These are phyloP conservation scores for Metroxylon sagu DNA, from an alignment of 176 grass and related monocot species.

Conservation along the genomic window DNA sequence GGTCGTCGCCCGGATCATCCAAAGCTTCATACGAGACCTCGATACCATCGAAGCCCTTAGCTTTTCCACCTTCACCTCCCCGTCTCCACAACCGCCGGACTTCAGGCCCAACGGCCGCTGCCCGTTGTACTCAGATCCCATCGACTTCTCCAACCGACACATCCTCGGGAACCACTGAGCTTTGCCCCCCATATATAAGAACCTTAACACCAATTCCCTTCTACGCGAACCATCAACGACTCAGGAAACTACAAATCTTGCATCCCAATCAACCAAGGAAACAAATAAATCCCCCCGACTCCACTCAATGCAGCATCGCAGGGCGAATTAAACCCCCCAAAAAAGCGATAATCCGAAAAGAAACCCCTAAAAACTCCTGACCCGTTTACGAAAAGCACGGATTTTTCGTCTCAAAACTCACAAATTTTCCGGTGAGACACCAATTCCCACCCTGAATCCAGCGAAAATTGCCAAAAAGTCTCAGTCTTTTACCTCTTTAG, in stretches of 20 bases:
- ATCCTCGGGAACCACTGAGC: slow-evolving; percentile 3
- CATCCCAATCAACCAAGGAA: no score
- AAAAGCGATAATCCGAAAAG: no score
- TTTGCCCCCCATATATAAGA: background rate
- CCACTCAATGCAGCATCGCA: slow-evolving; percentile 1
- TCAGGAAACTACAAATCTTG: no score
- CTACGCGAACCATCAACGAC: background rate
- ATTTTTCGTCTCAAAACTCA: no score
- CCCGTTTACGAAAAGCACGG: no score
- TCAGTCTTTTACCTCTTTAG: no score
- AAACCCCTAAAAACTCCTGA: no score
- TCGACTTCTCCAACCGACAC: slow-evolving; percentile 15
- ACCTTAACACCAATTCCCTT: background rate
- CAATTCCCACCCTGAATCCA: no score
- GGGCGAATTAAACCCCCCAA: background rate
- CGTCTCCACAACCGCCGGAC: background rate
- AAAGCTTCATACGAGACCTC: slow-evolving; percentile 59
- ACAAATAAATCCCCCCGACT: background rate
- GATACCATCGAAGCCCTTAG: slow-evolving; percentile 5
- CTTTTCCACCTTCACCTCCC: slow-evolving; percentile 18
- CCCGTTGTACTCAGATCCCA: slow-evolving; percentile 10
- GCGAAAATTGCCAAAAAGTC: no score
- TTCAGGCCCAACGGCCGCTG: slow-evolving; percentile 11
- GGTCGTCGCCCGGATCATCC: slow-evolving; percentile 55
- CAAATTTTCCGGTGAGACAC: background rate